These are phyloP conservation scores for Ascoidea rubescens DNA, from an alignment of 805 yeast species.

Conservation along the genomic window DNA sequence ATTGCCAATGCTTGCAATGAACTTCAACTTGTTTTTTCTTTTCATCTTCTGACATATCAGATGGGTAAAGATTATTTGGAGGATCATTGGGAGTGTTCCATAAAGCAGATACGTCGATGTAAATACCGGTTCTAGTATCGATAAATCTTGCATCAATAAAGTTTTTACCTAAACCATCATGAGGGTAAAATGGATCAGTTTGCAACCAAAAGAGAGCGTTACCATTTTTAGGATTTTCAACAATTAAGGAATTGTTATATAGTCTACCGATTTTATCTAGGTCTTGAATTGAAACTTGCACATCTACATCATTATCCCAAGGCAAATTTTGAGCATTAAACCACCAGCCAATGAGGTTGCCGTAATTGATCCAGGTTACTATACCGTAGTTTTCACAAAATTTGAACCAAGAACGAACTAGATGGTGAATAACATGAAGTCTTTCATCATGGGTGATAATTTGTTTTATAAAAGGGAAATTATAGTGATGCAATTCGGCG, in stretches of 20 bases:
- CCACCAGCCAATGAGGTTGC: slow-evolving; percentile 47
- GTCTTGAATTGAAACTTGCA: slow-evolving; percentile 38
- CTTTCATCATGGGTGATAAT: slow-evolving; percentile 18
- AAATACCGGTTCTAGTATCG: slow-evolving; percentile 33
- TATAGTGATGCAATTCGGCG: slow-evolving; percentile 12
- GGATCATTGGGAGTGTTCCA: slow-evolving; percentile 11
- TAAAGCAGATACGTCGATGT: slow-evolving; percentile 34
- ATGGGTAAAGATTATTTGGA: slow-evolving; percentile 31
- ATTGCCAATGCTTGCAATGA: slow-evolving; percentile 18
- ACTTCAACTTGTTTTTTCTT: slow-evolving; percentile 16
- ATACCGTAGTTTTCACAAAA: slow-evolving; percentile 30
- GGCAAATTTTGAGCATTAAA: slow-evolving; percentile 45
- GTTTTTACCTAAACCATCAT: slow-evolving; percentile 28
- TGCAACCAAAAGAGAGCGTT: slow-evolving; percentile 13
- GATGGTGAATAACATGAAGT: slow-evolving; percentile 25
- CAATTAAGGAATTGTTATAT: slow-evolving; percentile 35
- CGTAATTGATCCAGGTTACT: slow-evolving; percentile 50
- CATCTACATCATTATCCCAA: slow-evolving; percentile 52
- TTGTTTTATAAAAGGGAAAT: slow-evolving; percentile 19
- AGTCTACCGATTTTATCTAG: slow-evolving; percentile 27
- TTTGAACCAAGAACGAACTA: slow-evolving; percentile 39
- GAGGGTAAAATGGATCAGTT: slow-evolving; percentile 15
- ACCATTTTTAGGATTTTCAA: slow-evolving; percentile 25
- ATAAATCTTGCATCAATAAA: slow-evolving; percentile 28
- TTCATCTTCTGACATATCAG: slow-evolving; percentile 39